phyloP scores from a whole-genome alignment of 1,284 basidiomycete genomes.

The Stereum hirsutum region DNA sequence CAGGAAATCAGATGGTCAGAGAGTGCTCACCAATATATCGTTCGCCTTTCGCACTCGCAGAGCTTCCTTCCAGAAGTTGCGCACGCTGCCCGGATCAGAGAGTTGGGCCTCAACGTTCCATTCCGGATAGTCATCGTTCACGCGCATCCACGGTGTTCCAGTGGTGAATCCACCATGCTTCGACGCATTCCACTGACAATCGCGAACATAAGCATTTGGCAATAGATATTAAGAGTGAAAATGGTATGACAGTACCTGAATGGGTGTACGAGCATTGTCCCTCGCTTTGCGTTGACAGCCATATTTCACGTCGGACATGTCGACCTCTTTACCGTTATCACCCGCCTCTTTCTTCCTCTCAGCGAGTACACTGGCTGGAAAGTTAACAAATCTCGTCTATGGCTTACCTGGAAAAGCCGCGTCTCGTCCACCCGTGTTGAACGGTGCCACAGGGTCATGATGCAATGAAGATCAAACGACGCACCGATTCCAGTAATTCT shows the following conservation, averaged over 20 bases:
- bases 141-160: conserved; percentile 67
- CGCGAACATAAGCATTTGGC: not conserved
- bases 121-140: conserved; percentile 54
- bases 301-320: conserved; percentile 50
- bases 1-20: not conserved
- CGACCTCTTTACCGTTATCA: conserved; percentile 29
- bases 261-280: conserved; percentile 62
- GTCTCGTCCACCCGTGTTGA: too few species aligned
- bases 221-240: not conserved
- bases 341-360: conserved; percentile 28
- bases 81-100: conserved; percentile 39
- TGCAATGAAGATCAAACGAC: not conserved
- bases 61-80: conserved; percentile 50
- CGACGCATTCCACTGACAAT: conserved; percentile 45
- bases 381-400: not conserved
- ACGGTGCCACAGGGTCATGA: conserved; percentile 8
- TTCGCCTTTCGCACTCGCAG: conserved; percentile 44
- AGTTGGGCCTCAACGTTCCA: conserved; percentile 56
- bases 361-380: conserved; percentile 14
- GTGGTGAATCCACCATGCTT: conserved; percentile 57
- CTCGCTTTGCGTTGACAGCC: conserved; percentile 54
- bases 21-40: conserved; percentile 37
- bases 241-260: conserved; percentile 34
- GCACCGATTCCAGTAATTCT: conserved; percentile 38
- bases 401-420: too few species aligned